Percentiles rank a stretch among this genome's conserved stretches.
These are phyloP conservation scores for Beauveria bassiana DNA, from an alignment of 2,329 filamentous ascomycete genomes.

Conservation along the genomic window DNA sequence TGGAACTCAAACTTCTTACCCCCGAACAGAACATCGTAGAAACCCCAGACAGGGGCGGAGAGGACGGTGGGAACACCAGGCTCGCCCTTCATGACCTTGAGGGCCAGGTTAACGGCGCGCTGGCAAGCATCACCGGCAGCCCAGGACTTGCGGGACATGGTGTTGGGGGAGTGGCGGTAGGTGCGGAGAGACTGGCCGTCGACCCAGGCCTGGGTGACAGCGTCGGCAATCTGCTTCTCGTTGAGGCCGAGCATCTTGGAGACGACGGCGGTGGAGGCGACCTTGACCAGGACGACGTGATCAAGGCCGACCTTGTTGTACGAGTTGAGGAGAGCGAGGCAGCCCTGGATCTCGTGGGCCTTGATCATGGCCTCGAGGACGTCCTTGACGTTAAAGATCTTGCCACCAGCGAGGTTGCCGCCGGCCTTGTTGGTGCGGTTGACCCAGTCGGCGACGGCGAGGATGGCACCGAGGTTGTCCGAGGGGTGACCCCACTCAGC, in stretches of 20 bases:
- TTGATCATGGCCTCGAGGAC: conserved; percentile 98
- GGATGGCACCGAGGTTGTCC: conserved; percentile 94
- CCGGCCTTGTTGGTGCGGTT: conserved; percentile 76
- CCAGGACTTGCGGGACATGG: conserved; percentile 99
- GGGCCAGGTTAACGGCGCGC: conserved; percentile 80
- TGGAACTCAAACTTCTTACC: conserved; percentile 96
- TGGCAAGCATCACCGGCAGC: conserved; percentile 97
- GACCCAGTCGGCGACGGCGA: conserved; percentile 95
- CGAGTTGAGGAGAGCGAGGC: conserved; percentile 92
- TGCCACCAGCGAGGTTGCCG: conserved; percentile 76
- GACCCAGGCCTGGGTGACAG: conserved; percentile 94
- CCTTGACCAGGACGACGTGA: conserved; percentile 97
- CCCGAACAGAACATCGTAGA: conserved; percentile 97
- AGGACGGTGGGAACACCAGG: conserved; percentile 86
- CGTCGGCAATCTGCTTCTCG: conserved; percentile 88
- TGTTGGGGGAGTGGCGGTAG: conserved; percentile 96
- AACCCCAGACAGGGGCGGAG: conserved; percentile 89
- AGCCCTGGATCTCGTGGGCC: conserved; percentile 98
- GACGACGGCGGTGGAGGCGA: conserved; percentile 88
- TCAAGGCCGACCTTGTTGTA: conserved; percentile 98
- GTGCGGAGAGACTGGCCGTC: conserved; percentile 94
- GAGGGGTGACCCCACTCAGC: conserved; percentile 99
- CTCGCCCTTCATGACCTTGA: conserved; percentile 90
- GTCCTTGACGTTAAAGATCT: conserved; percentile 81
- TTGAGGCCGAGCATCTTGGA: conserved; percentile 88